A percentile compares a stretch with the other conserved stretches of the same genome.
Evolutionary conservation across 2,329 filamentous ascomycete species (phyloP).

Genomic region (Stachybotrys echinatus): DNA sequence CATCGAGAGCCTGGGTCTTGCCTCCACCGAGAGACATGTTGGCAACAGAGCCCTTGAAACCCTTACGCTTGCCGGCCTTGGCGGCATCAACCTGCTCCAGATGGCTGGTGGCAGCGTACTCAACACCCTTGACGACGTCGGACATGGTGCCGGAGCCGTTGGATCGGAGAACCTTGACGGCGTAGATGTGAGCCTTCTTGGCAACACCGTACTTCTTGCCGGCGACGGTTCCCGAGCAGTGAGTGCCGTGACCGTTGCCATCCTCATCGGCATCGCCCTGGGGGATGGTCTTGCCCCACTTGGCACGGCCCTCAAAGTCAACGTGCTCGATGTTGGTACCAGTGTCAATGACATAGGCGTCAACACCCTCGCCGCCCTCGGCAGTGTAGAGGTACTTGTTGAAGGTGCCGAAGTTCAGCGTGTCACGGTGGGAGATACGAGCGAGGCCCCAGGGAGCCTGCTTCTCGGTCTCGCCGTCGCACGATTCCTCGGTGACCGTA

Average conservation of each 20-base stretch:
- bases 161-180: slow-evolving; percentile 96
- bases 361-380: slow-evolving; percentile 92
- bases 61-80: slow-evolving; percentile 86
- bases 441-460: slow-evolving; percentile 98
- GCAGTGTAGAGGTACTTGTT: slow-evolving; percentile 96
- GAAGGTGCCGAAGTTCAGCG: slow-evolving; percentile 83
- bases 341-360: slow-evolving; percentile 98
- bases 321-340: slow-evolving; percentile 92
- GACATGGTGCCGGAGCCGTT: slow-evolving; percentile 98
- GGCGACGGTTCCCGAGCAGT: slow-evolving; percentile 97
- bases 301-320: slow-evolving; percentile 93
- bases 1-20: slow-evolving; percentile 88
- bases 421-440: slow-evolving; percentile 90
- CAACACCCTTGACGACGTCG: slow-evolving; percentile 96
- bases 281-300: slow-evolving; percentile 97
- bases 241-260: slow-evolving; percentile 97
- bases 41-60: slow-evolving; percentile 97
- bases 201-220: slow-evolving; percentile 99
- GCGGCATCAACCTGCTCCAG: slow-evolving; percentile 67
- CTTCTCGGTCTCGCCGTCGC: slow-evolving; percentile 68
- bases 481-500: slow-evolving; percentile 30
- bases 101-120: slow-evolving; percentile 84
- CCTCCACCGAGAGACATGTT: slow-evolving; percentile 99
- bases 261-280: slow-evolving; percentile 77
- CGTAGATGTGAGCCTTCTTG: slow-evolving; percentile 96